Evolutionary conservation across 257 asterid genomes (phyloP), one percentile per base, ranked within the genome.

Genomic region (Nicotiana attenuata): DNA sequence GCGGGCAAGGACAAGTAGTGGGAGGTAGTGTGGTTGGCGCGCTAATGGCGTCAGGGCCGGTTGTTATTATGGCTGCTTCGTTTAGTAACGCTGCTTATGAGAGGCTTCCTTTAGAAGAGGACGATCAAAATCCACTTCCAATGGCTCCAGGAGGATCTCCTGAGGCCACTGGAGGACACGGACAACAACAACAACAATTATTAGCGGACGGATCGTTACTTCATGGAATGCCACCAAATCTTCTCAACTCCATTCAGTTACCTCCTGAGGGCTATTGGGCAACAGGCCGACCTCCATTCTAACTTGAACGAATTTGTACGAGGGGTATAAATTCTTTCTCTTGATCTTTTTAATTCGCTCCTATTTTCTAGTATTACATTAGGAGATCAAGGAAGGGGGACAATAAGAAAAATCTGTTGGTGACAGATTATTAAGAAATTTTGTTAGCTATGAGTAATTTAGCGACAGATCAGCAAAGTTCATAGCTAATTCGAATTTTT

Each of bases 181-280:
- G 86, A 77, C 82, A 59, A 24, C 60, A 64, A 3, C 71, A 78
- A 38, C 83, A 83, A 2, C 80, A 82, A 60, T 83, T 88, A 1
- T 0, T 90, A 56, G 90, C 60, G 1, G 94, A 90, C 47, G 90
- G 92, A 3, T 83, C 89, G n/a, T 67, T 91, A 89, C 90, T 91
- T 82, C 95, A 90, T 82, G 95, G 92, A 80, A 87, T 88, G 88
- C 90, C 93, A 14, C 89, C 90, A 3, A 88, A 91, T 78, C 87
- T 90, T 8, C 82, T 88, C 10, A 90, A 86, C 82, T 86, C 93
- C 4, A 82, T 89, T 47, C 93, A 89, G 85, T 86, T 89, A 91
- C 93, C 90, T 8, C 87, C 86, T 41, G 95, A 91, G 17, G 95
- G 90, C 64, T 91, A 86, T 80, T 91, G 95, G 95, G 91, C 91